These are phyloP conservation scores for Saccharomycopsis fermentans DNA, from an alignment of 805 yeast species.

Conservation along the genomic window DNA sequence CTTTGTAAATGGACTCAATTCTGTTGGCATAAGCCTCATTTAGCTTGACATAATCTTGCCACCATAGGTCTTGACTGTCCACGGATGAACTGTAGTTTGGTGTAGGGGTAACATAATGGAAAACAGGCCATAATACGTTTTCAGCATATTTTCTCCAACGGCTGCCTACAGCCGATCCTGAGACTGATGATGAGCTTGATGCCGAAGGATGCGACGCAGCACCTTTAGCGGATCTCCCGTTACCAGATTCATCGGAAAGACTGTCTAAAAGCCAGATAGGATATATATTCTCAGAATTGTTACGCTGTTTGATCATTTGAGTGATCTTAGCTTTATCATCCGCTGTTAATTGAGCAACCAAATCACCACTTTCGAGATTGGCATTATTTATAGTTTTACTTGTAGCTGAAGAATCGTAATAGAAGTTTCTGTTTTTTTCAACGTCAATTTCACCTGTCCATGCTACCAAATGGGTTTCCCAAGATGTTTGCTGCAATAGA, in stretches of 20 bases:
- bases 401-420: background rate
- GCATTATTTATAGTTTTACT: background rate
- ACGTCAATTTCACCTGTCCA: constrained; percentile 86
- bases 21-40: constrained; percentile 85
- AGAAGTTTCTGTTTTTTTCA: constrained; percentile 10
- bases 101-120: constrained; percentile 83
- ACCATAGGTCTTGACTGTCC: constrained; percentile 58
- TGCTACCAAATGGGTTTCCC: constrained; percentile 84
- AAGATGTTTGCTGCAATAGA: constrained; percentile 53
- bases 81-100: constrained; percentile 21
- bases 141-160: constrained; percentile 90
- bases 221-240: background rate
- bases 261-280: constrained; percentile 84
- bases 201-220: background rate
- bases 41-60: constrained; percentile 79
- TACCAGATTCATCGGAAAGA: constrained; percentile 39
- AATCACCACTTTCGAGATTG: background rate
- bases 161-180: background rate
- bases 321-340: constrained; percentile 46
- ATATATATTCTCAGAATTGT: constrained; percentile 46
- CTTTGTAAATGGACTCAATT: constrained; percentile 59
- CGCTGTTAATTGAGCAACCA: constrained; percentile 30
- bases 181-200: background rate
- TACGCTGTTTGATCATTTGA: constrained; percentile 34
- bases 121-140: constrained; percentile 83